These are phyloP conservation scores for Euryodendron excelsum DNA, from an alignment of 148 eudicot species.

Conservation along the genomic window DNA sequence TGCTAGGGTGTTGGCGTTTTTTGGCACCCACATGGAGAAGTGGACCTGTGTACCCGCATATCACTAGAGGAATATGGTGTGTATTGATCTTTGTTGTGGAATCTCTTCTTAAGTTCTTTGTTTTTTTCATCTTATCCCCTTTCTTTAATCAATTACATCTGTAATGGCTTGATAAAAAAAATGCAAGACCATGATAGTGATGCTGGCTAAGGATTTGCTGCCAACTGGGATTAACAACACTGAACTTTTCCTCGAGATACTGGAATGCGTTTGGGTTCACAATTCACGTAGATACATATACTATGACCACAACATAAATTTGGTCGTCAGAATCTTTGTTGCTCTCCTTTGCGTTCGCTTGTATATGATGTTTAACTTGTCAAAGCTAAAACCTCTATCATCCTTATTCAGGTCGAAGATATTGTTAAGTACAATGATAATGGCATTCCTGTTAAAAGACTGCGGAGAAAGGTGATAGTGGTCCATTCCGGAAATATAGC, in stretches of 20 bases:
- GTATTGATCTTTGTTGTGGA: neutral
- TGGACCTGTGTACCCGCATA: neutral
- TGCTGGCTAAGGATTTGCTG: neutral
- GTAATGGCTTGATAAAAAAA: neutral
- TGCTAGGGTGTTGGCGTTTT: no score
- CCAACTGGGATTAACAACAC: neutral
- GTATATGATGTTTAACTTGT: neutral
- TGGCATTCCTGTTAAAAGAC: conserved; percentile 62
- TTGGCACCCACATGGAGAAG: no score
- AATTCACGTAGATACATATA: neutral
- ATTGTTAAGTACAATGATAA: conserved; percentile 52
- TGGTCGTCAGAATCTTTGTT: neutral
- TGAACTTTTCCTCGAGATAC: neutral
- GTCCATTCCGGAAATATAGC: conserved; percentile 66
- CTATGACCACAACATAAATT: neutral
- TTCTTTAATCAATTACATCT: no score
- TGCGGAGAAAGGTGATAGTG: conserved; percentile 44
- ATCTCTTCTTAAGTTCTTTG: neutral
- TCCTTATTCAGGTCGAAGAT: conserved; percentile 53
- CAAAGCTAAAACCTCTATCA: conserved; percentile 1
- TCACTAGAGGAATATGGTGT: neutral
- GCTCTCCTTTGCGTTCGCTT: neutral
- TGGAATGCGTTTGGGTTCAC: neutral
- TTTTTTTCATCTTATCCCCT: no score
- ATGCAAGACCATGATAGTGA: neutral